These are phyloP conservation scores for Rhodotorula sp. DNA, from an alignment of 1,284 basidiomycete species.

Conservation along the genomic window DNA sequence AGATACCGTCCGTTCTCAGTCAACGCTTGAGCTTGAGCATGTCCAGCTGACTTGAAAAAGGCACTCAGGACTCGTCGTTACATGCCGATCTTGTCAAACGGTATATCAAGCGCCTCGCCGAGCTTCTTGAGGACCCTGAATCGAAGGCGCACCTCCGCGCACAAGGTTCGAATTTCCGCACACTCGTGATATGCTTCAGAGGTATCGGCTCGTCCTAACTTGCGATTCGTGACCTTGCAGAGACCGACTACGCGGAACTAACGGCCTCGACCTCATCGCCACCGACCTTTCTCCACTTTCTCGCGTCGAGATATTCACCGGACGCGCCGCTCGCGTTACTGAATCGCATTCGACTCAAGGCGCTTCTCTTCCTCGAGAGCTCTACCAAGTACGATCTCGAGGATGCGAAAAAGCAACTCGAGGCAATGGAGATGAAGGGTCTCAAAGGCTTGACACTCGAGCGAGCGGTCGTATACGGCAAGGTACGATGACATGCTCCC, in stretches of 20 bases:
- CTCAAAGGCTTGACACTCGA: slow-evolving; percentile 62
- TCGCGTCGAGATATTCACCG: slow-evolving; percentile 57
- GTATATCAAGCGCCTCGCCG: slow-evolving; percentile 26
- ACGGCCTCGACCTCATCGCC: slow-evolving; percentile 17
- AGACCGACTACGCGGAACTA: slow-evolving; percentile 13
- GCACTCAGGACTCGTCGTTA: slow-evolving; percentile 13
- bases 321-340: slow-evolving; percentile 7
- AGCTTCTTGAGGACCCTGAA: slow-evolving; percentile 48
- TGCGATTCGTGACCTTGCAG: background rate
- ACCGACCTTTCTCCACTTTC: slow-evolving; percentile 60
- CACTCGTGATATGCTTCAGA: background rate
- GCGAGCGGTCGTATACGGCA: slow-evolving; percentile 73
- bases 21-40: background rate
- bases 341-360: slow-evolving; percentile 67
- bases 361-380: slow-evolving; percentile 71
- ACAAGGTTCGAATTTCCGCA: slow-evolving; percentile 21
- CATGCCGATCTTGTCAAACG: slow-evolving; percentile 39
- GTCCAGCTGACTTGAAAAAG: background rate
- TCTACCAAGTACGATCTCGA: slow-evolving; percentile 65
- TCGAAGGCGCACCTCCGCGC: slow-evolving; percentile 34
- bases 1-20: slow-evolving; percentile 50
- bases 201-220: background rate
- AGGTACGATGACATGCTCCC: slow-evolving; percentile 54
- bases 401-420: slow-evolving; percentile 55
- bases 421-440: slow-evolving; percentile 51